Evolutionary conservation across 768 basidiomycete genomes (phyloP).

Genomic region (Russula sp.): DNA sequence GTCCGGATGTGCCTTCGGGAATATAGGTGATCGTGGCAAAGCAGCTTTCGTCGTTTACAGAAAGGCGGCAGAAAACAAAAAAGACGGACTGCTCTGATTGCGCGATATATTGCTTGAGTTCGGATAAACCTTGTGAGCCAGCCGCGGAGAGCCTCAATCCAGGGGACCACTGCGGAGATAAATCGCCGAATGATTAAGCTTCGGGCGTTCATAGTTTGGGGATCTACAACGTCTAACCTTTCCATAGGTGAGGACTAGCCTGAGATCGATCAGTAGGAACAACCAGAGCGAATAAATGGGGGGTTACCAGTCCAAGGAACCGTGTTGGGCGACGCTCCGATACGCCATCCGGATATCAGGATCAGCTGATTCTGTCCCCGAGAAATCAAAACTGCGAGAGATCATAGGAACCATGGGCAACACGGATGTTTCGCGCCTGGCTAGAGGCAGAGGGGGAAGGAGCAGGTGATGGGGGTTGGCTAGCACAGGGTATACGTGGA

Average conservation of each 20-base stretch:
- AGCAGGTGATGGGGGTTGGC: background rate
- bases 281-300: background rate
- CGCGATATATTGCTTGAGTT: conserved; percentile 7
- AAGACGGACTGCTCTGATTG: conserved; percentile 11
- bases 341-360: conserved; percentile 17
- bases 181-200: background rate
- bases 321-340: conserved; percentile 9
- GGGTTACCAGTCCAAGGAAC: conserved; percentile 16
- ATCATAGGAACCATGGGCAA: conserved; percentile 9
- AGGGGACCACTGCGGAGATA: conserved; percentile 14
- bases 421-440: background rate
- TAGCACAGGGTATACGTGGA: no score
- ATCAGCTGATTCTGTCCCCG: conserved; percentile 4
- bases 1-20: conserved; percentile 14
- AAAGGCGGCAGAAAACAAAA: conserved; percentile 13
- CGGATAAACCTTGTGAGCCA: conserved; percentile 17
- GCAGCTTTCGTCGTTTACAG: background rate
- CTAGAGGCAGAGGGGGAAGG: background rate
- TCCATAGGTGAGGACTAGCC: conserved; percentile 17
- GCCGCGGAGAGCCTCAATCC: conserved; percentile 16
- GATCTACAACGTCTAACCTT: conserved; percentile 6
- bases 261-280: background rate
- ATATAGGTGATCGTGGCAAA: conserved; percentile 17
- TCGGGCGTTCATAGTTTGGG: background rate
- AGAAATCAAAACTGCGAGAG: background rate